Percentiles rank a stretch among this genome's conserved stretches.
Conservation (phyloP, 441 rosid species). For the Mallotus japonicus region DNA sequence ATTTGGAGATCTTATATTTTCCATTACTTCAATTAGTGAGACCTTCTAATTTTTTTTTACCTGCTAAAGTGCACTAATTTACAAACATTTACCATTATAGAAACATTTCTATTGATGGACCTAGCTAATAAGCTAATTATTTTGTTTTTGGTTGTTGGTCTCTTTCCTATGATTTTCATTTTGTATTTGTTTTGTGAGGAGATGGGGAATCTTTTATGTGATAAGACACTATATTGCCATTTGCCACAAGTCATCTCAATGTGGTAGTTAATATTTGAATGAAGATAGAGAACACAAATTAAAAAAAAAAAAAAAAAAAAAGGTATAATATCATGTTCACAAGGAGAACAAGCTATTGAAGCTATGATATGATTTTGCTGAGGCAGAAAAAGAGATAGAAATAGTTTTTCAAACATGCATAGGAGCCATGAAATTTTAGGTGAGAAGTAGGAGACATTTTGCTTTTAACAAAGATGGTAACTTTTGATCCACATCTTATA, state of each 20-base stretch:
- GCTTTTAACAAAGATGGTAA: background rate
- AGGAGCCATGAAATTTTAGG: background rate
- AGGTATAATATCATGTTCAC: background rate
- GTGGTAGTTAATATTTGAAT: background rate
- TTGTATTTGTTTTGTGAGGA: too few species aligned
- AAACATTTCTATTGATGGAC: too few species aligned
- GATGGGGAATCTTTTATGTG: too few species aligned
- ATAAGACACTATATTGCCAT: too few species aligned
- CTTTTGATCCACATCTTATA: background rate
- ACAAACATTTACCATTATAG: too few species aligned
- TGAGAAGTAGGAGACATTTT: background rate
- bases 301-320: too few species aligned
- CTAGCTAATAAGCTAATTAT: too few species aligned
- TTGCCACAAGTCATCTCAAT: background rate
- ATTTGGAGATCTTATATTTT: background rate
- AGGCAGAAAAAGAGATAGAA: background rate
- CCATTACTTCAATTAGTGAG: too few species aligned
- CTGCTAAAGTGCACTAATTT: too few species aligned
- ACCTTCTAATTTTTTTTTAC: too few species aligned
- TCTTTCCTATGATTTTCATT: too few species aligned
- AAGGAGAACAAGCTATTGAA: background rate
- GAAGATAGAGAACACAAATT: background rate
- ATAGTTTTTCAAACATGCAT: background rate
- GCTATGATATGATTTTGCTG: background rate
- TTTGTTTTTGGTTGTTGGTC: too few species aligned